Conservation (phyloP, 306 rosid genomes). For the Quercus berberidifolia region DNA sequence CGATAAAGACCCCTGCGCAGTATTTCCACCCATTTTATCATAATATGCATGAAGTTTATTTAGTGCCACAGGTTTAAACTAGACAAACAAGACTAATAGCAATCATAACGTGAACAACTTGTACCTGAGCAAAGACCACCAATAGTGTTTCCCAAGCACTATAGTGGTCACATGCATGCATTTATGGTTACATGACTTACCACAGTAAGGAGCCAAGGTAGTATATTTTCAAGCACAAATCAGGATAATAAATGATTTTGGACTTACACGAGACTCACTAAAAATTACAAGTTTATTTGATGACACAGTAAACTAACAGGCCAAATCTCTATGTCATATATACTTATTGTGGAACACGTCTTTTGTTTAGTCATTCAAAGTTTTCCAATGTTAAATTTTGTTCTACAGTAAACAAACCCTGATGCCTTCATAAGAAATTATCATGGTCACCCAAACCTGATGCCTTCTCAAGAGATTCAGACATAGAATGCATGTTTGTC, state of each 20-base stretch:
- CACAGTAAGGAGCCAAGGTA: not conserved
- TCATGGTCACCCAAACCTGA: not conserved
- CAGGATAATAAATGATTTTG: not conserved
- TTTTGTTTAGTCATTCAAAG: not conserved
- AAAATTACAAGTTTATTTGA: too few relatives aligned
- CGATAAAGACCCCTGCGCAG: constrained; percentile 91
- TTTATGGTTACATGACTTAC: not conserved
- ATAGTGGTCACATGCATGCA: not conserved
- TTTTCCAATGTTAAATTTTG: too few relatives aligned
- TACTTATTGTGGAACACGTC: not conserved
- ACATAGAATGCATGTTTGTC: not conserved
- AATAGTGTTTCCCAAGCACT: not conserved
- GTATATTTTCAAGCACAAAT: not conserved
- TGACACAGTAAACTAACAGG: too few relatives aligned
- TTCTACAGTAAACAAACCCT: not conserved
- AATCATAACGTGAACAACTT: not conserved
- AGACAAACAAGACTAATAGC: not conserved
- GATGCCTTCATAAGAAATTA: not conserved
- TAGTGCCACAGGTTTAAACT: too few relatives aligned
- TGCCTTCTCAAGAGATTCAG: not conserved
- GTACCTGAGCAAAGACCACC: not conserved
- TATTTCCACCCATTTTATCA: constrained; percentile 1
- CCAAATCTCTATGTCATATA: not conserved
- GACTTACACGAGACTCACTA: not conserved
- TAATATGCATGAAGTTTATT: too few relatives aligned